Evolutionary conservation across 2,329 filamentous ascomycete genomes (phyloP).

Genomic region (Aspergillus alliaceus): DNA sequence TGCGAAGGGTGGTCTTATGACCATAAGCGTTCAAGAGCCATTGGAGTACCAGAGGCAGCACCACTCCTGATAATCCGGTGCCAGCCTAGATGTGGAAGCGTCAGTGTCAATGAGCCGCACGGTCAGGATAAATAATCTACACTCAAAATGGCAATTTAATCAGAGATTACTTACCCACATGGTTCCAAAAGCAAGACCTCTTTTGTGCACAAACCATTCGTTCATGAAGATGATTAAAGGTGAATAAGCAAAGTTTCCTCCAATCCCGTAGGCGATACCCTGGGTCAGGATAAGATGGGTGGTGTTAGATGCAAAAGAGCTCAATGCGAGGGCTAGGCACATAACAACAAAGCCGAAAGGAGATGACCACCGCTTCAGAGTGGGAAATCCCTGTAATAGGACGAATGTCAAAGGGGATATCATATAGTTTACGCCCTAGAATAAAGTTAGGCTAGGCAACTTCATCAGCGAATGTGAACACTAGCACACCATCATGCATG

Average conservation of each 20-base stretch:
- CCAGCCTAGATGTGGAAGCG: conserved; percentile 28
- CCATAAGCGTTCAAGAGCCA: conserved; percentile 45
- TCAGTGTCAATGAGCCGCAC: too few species aligned
- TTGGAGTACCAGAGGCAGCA: conserved; percentile 48
- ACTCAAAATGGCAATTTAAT: too few species aligned
- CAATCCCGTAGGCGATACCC: conserved; percentile 35
- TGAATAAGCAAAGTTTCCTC: conserved; percentile 50
- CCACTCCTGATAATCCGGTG: conserved; percentile 40
- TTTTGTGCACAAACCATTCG: conserved; percentile 52
- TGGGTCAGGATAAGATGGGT: conserved; percentile 23
- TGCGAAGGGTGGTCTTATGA: conserved; percentile 45
- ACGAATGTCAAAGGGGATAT: conserved; percentile 18
- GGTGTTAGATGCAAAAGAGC: conserved; percentile 22
- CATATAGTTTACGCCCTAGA: conserved; percentile 21
- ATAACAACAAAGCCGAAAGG: conserved; percentile 20
- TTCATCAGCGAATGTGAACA: too few species aligned
- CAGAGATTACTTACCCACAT: conserved; percentile 38
- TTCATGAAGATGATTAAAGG: conserved; percentile 50
- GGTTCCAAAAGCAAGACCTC: conserved; percentile 45
- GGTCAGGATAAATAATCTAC: too few species aligned
- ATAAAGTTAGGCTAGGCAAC: neutral
- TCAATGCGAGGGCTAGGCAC: conserved; percentile 22
- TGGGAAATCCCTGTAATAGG: conserved; percentile 13
- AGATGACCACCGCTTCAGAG: conserved; percentile 9
- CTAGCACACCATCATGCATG: conserved; percentile 21